Percentiles rank a stretch among this genome's conserved stretches.
Evolutionary conservation across 129 eudicot genomes (phyloP).

Genomic region (Centella asiatica): DNA sequence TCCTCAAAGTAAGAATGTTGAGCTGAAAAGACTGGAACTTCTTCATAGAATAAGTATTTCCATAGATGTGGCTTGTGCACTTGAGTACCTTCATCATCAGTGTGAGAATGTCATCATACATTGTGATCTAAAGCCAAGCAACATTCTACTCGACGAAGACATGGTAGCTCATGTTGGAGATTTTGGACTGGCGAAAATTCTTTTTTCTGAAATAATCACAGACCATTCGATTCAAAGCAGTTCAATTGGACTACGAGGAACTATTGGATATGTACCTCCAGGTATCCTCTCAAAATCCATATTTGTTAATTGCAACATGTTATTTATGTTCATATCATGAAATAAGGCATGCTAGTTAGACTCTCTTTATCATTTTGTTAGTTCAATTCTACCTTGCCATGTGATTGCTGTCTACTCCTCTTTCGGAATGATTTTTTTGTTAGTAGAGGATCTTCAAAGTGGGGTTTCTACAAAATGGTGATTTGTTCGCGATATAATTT

Average conservation of each 20-base stretch:
- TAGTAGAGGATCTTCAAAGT: too few species aligned
- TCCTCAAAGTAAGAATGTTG: neutral
- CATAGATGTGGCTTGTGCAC: slow-evolving; percentile 30
- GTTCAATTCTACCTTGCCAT: too few species aligned
- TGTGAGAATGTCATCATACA: slow-evolving; percentile 24
- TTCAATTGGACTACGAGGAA: slow-evolving; percentile 40
- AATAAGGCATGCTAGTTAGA: too few species aligned
- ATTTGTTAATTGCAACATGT: too few species aligned
- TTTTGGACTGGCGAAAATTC: slow-evolving; percentile 30
- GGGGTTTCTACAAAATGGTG: too few species aligned
- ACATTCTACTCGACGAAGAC: slow-evolving; percentile 28
- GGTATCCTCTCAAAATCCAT: too few species aligned
- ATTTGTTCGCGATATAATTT: too few species aligned
- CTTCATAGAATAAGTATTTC: slow-evolving; percentile 24
- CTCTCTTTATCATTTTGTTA: too few species aligned
- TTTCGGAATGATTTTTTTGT: too few species aligned
- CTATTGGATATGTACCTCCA: slow-evolving; percentile 32
- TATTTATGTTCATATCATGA: too few species aligned
- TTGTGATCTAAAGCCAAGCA: slow-evolving; percentile 33
- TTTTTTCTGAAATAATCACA: slow-evolving; percentile 9
- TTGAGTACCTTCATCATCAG: slow-evolving; percentile 31
- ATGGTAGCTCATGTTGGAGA: slow-evolving; percentile 41
- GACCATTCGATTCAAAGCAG: slow-evolving; percentile 27
- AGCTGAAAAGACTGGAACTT: neutral
- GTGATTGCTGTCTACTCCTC: too few species aligned